These are phyloP conservation scores for Pyrrhoderma lamaoense DNA, from an alignment of 1,284 basidiomycete genomes.

Conservation along the genomic window DNA sequence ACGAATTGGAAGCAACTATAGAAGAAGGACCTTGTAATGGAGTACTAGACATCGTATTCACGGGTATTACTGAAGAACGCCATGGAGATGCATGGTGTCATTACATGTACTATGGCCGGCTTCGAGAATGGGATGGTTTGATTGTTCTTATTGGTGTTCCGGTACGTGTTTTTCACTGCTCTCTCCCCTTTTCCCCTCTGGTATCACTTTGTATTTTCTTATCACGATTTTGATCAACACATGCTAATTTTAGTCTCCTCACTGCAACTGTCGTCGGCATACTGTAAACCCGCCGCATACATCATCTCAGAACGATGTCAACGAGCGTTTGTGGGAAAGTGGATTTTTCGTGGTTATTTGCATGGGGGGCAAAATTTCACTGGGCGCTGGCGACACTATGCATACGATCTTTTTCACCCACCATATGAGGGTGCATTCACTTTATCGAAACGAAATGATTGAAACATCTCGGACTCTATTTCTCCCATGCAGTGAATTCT, in stretches of 20 bases:
- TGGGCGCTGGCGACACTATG: constrained; percentile 51
- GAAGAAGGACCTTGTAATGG: constrained; percentile 36
- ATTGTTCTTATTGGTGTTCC: constrained; percentile 52
- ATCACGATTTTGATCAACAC: constrained; percentile 1
- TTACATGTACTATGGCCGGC: constrained; percentile 55
- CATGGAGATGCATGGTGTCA: constrained; percentile 56
- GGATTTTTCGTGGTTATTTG: constrained; percentile 64
- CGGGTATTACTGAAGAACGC: constrained; percentile 49
- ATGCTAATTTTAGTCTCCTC: not conserved
- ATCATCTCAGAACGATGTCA: constrained; percentile 13
- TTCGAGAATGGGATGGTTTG: constrained; percentile 62
- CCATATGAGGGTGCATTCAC: constrained; percentile 17
- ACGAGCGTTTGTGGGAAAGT: constrained; percentile 27
- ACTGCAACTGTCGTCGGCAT: not conserved
- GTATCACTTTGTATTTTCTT: constrained; percentile 1
- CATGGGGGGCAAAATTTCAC: constrained; percentile 57
- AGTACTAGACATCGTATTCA: constrained; percentile 49
- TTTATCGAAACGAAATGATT: constrained; percentile 14
- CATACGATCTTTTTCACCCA: constrained; percentile 14
- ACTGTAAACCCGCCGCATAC: not conserved
- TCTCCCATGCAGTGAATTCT: not conserved
- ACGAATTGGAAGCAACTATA: constrained; percentile 21
- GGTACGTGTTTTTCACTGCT: constrained; percentile 23
- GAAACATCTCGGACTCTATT: no score
- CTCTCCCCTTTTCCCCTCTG: constrained; percentile 1